Percentiles rank a stretch among this genome's conserved stretches.
phyloP scores from a whole-genome alignment of 2,329 filamentous ascomycete species.

The Alternaria longipes region DNA sequence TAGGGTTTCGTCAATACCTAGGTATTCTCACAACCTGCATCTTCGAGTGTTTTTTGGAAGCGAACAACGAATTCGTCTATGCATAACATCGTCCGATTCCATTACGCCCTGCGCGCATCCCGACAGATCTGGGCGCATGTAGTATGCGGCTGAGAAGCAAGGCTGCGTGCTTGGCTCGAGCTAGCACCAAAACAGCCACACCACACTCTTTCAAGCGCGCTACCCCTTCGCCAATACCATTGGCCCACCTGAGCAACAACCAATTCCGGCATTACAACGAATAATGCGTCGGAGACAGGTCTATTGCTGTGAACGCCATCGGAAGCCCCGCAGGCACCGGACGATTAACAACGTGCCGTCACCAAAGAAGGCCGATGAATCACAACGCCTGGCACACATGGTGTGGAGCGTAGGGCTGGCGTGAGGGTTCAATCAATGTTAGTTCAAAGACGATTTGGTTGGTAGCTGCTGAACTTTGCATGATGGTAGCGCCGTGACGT shows the following conservation, averaged over 20 bases:
- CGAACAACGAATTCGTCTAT: neutral
- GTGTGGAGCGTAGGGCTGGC: neutral
- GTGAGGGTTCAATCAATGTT: neutral
- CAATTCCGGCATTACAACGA: neutral
- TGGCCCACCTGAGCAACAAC: neutral
- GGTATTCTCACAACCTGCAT: neutral
- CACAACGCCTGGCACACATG: neutral
- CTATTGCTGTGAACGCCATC: neutral
- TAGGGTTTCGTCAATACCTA: neutral
- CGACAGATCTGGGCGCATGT: neutral
- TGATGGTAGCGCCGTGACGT: neutral
- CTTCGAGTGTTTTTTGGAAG: neutral
- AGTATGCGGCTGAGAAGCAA: slow-evolving; percentile 2
- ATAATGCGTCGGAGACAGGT: neutral
- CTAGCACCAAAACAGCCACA: neutral
- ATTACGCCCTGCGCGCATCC: neutral
- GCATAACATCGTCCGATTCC: neutral
- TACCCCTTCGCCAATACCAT: neutral
- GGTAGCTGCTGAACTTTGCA: neutral
- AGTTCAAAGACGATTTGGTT: neutral
- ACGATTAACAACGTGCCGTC: neutral
- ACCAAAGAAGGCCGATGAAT: neutral
- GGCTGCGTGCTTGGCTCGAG: neutral
- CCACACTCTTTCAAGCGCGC: neutral
- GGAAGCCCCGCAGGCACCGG: neutral